Base-by-base conservation (phyloP, 1,139 yeast genomes). In the Candida glucosophila region DNA sequence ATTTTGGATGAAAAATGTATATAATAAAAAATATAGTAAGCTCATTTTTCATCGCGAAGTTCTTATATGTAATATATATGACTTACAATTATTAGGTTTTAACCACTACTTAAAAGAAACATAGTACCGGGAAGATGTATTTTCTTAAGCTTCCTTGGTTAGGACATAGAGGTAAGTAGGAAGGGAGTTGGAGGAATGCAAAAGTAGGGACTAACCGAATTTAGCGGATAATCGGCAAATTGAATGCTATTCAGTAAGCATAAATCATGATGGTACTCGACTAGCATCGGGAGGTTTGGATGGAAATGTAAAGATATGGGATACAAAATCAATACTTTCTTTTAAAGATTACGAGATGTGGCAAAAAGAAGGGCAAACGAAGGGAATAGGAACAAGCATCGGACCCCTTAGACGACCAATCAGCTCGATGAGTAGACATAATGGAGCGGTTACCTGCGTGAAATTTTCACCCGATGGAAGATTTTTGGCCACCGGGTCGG, bases 201-300 rank as follows among this genome's bases (percentile, higher is more conserved):
- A 5, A 25, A 9, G 15, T 3, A 6, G n/a, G 17, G 13, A 37
- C 40, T 36, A 40, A 36, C 39, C 15, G 12, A 16, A 3, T 8
- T 7, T 40, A 61, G 96, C 85, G 47, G 95, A 85, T 41, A 75
- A 77, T 37, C 70, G 83, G 39, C 73, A 70, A 37, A 78, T 77
- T 39, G 97, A 88, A 45, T 80, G 93, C 19, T 90, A 85, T 48
- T 76, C 97, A 0, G 72, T 88, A 6, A 75, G 77, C 28, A 77
- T 83, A 8, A 79, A 82, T 35, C 71, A 82, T 1, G 93, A 85
- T 52, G 95, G 95, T 2, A 55, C 75, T 21, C 58, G 95, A 31
- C 52, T 90, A 22, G 98, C 96, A 2, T 78, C 96, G 1, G 98
- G 98, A 10, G 98, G 98, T 2, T 60, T 88, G 29, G 98, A 90